Base-by-base conservation (phyloP, 2,329 filamentous ascomycete genomes). In the Fusarium duplospermum region DNA sequence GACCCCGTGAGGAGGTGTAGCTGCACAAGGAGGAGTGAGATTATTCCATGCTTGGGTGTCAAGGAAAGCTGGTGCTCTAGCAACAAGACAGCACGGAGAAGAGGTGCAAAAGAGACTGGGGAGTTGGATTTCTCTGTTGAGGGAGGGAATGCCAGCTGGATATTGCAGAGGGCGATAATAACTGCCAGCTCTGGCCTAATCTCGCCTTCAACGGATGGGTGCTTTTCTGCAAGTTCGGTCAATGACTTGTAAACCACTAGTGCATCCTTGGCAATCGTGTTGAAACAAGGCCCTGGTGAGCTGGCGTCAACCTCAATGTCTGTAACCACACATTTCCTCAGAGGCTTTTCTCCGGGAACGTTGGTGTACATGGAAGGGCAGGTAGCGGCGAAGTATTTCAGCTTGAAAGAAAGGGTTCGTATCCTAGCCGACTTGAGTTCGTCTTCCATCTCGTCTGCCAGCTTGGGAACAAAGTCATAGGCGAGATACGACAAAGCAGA, bases 1-100 rank as follows among this genome's bases (percentile, higher is more conserved):
- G 86, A 88, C 9, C 89, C 89, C 8, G 90, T 80, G 4, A 86
- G 78, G 11, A 89, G 80, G 60, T 89, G 87, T 3, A 90, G 76
- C 64, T 88, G 87, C 2, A 88, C 82, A 0, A 91, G 81, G 0
- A 90, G 70, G 5, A 91, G 81, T 3, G 86, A 84, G 4, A 89
- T 80, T 1, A 85, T 81, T 58, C 83, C 83, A 52, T 89, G 85
- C 47, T 85, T 84, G 0, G 87, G 85, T 0, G 83, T 84, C 59
- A 80, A 77, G n/a, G 79, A 78, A 6, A 87, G 81, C 66, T 89
- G 87, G 14, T 84, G 81, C 35, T 90, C 87, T 1, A 90, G 82
- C 6, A 90, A 78, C 1, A 86, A 67, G 2, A 87, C 79, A 0
- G 88, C 89, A 54, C 87, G 87, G 0, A 90, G 78, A 20, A 90